Conservation (phyloP, 2,329 filamentous ascomycete species). For the Aspergillus jensenii region DNA sequence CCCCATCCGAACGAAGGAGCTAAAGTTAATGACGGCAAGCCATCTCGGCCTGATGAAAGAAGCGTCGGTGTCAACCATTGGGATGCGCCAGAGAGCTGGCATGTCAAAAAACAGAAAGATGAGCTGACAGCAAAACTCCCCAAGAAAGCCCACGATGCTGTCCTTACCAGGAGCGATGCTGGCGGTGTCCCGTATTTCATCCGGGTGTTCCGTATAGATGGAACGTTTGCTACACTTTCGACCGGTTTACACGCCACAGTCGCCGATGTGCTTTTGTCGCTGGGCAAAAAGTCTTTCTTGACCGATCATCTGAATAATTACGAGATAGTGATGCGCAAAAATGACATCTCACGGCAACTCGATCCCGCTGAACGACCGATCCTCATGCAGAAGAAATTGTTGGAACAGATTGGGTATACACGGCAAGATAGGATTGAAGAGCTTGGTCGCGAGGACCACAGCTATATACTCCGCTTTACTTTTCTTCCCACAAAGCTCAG, state of each 20-base stretch:
- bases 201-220: conserved; percentile 89
- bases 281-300: conserved; percentile 91
- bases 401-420: conserved; percentile 90
- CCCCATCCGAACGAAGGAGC: conserved; percentile 67
- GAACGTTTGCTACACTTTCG: conserved; percentile 89
- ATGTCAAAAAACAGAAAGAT: conserved; percentile 65
- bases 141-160: conserved; percentile 66
- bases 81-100: conserved; percentile 97
- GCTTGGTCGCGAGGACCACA: conserved; percentile 93
- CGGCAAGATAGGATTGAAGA: conserved; percentile 86
- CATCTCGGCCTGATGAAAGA: conserved; percentile 30
- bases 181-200: conserved; percentile 82
- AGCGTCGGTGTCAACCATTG: conserved; percentile 59
- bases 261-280: conserved; percentile 79
- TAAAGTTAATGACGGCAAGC: conserved; percentile 33
- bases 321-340: conserved; percentile 91
- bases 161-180: conserved; percentile 68
- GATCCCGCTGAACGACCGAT: conserved; percentile 77
- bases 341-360: conserved; percentile 82
- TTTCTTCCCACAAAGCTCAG: conserved; percentile 88
- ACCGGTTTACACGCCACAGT: conserved; percentile 81
- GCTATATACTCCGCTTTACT: conserved; percentile 92
- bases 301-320: conserved; percentile 91
- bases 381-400: conserved; percentile 83
- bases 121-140: conserved; percentile 35